Evolutionary conservation across 129 eudicot genomes (phyloP).

Genomic region (Solidago caesia): DNA sequence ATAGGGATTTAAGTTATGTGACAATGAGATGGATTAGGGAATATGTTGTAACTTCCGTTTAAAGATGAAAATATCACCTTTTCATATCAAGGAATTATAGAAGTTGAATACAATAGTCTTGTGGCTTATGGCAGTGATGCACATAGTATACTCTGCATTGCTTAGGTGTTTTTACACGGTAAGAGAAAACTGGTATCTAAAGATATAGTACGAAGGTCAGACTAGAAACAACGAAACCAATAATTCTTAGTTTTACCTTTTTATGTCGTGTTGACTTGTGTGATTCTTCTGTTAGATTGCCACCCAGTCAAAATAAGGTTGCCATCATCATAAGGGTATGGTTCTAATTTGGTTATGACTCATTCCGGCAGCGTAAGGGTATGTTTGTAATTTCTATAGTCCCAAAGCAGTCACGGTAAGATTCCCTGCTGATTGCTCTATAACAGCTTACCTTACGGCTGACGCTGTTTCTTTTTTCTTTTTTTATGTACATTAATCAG

Average conservation of each 20-base stretch:
- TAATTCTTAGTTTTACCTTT: slow-evolving; percentile 17
- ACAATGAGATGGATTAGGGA: neutral
- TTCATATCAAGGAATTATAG: neutral
- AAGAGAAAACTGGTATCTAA: neutral
- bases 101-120: neutral
- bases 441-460: slow-evolving; percentile 18
- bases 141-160: neutral
- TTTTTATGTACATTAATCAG: neutral
- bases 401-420: slow-evolving; percentile 31
- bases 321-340: slow-evolving; percentile 31
- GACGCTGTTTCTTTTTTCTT: neutral
- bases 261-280: slow-evolving; percentile 22
- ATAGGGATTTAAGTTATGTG: neutral
- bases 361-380: slow-evolving; percentile 37
- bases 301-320: slow-evolving; percentile 37
- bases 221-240: slow-evolving; percentile 26
- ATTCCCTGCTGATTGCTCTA: slow-evolving; percentile 25
- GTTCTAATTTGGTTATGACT: slow-evolving; percentile 30
- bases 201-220: neutral
- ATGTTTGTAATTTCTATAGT: slow-evolving; percentile 24
- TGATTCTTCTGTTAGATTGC: slow-evolving; percentile 43
- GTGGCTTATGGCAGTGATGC: neutral
- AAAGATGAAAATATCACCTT: neutral
- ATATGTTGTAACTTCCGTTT: neutral
- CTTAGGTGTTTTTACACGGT: neutral